Percentiles rank a stretch among this genome's conserved stretches.
Conservation (phyloP, 2,329 filamentous ascomycete genomes). For the Colletotrichum spinosum region DNA sequence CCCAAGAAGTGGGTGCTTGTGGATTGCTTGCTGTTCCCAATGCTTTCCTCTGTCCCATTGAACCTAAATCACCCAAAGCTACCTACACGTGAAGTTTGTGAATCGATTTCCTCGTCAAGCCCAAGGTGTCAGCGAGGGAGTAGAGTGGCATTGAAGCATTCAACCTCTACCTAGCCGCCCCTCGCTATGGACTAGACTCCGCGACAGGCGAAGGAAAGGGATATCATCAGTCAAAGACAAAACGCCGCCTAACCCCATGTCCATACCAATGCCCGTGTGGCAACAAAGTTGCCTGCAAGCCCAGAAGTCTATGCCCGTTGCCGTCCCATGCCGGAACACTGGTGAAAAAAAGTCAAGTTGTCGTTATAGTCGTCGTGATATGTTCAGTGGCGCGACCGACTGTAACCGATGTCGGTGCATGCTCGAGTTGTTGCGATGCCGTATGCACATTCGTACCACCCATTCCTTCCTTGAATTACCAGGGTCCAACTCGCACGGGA, state of each 20-base stretch:
- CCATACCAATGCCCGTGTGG: conserved; percentile 11
- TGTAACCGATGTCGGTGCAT: conserved; percentile 11
- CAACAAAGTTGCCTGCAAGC: conserved; percentile 32
- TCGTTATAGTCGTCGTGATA: conserved; percentile 39
- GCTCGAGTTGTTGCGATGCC: conserved; percentile 9
- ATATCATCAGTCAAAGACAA: conserved; percentile 37
- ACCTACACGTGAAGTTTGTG: conserved; percentile 23
- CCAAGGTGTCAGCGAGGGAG: conserved; percentile 1
- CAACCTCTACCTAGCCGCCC: not conserved
- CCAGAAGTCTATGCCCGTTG: conserved; percentile 39
- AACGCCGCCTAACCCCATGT: conserved; percentile 26
- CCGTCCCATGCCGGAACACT: conserved; percentile 34
- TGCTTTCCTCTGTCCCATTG: conserved; percentile 19
- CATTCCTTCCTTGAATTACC: conserved; percentile 51
- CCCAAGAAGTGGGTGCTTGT: conserved; percentile 22
- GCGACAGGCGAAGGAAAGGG: conserved; percentile 33
- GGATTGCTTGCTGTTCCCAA: conserved; percentile 29
- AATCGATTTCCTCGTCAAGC: conserved; percentile 32
- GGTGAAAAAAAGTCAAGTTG: conserved; percentile 25
- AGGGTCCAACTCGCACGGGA: conserved; percentile 72
- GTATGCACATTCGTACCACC: not conserved
- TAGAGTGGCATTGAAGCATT: not conserved
- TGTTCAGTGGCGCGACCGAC: conserved; percentile 32
- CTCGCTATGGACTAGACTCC: conserved; percentile 21
- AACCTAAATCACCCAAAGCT: conserved; percentile 21